phyloP scores from a whole-genome alignment of 2,329 filamentous ascomycete species.

The Colletotrichum tanaceti region DNA sequence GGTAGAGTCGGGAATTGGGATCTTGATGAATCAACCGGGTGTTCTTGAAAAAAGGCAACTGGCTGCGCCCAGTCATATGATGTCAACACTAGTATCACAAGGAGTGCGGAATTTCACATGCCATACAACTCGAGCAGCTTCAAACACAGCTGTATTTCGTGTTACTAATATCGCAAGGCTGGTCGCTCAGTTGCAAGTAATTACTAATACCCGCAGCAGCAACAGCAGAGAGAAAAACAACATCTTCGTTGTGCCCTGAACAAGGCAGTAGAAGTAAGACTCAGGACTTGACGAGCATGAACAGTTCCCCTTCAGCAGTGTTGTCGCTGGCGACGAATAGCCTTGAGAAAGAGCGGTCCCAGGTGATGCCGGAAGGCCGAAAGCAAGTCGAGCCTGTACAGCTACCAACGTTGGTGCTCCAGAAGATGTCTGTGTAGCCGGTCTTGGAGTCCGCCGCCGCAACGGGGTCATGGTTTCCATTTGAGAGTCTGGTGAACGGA shows the following conservation, averaged over 20 bases:
- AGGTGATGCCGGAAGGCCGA: slow-evolving; percentile 43
- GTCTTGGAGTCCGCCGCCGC: slow-evolving; percentile 46
- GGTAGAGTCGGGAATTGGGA: background rate
- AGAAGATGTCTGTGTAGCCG: slow-evolving; percentile 50
- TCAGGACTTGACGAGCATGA: slow-evolving; percentile 38
- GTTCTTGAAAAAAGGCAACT: background rate
- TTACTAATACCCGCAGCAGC: too few relatives aligned
- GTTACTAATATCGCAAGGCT: too few relatives aligned
- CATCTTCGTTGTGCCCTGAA: background rate
- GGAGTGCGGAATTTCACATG: background rate
- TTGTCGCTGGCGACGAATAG: slow-evolving; percentile 46
- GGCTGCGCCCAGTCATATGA: background rate
- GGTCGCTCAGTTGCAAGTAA: too few relatives aligned
- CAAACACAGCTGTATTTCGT: background rate
- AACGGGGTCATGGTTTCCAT: slow-evolving; percentile 48
- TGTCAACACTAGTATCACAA: background rate
- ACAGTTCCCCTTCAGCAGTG: slow-evolving; percentile 43
- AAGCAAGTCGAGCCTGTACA: slow-evolving; percentile 46
- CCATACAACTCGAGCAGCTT: background rate
- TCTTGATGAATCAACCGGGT: background rate
- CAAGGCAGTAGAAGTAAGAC: background rate
- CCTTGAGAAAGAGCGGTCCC: slow-evolving; percentile 43
- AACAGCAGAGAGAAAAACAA: too few relatives aligned
- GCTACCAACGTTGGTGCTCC: slow-evolving; percentile 47
- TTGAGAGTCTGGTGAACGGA: slow-evolving; percentile 46